Conservation (phyloP, 352 stramenopile genomes). For the Pythium aquatile region DNA sequence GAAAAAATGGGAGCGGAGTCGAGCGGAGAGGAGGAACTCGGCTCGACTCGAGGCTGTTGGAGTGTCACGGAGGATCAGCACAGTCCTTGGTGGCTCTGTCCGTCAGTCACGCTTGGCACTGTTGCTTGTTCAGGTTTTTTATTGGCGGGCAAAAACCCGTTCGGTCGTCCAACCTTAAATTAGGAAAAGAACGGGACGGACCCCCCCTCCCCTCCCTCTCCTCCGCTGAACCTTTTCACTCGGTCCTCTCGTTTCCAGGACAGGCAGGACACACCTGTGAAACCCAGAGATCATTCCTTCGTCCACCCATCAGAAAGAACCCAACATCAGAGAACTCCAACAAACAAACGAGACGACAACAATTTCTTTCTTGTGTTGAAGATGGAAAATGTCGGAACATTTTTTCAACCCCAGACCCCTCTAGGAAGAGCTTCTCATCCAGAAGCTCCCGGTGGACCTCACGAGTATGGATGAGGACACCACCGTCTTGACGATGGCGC, state of each 20-base stretch:
- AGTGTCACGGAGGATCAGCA: slow-evolving; percentile 7
- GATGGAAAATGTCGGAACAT: slow-evolving; percentile 1
- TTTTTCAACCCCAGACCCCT: not conserved
- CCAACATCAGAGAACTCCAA: not conserved
- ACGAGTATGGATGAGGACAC: not conserved
- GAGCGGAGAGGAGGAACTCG: slow-evolving; percentile 1
- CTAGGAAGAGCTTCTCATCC: not conserved
- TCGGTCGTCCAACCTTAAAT: slow-evolving; percentile 28
- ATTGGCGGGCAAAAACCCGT: slow-evolving; percentile 26
- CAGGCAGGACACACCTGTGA: not conserved
- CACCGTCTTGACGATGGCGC: not conserved
- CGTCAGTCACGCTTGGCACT: slow-evolving; percentile 25
- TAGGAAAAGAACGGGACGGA: slow-evolving; percentile 27
- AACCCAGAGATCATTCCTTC: not conserved
- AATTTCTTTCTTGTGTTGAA: not conserved
- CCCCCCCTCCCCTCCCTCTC: slow-evolving; percentile 14
- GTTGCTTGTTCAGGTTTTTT: slow-evolving; percentile 25
- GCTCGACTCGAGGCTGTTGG: not conserved
- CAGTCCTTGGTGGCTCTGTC: slow-evolving; percentile 14
- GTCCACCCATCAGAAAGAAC: not conserved
- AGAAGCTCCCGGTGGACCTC: not conserved
- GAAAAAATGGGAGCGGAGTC: slow-evolving; percentile 7
- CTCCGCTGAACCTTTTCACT: slow-evolving; percentile 27
- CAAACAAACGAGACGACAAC: not conserved
- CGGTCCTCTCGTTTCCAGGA: slow-evolving; percentile 20